A percentile compares a stretch with the other conserved stretches of the same genome.
Evolutionary conservation across 2,329 filamentous ascomycete genomes (phyloP).

Genomic region (Thielaviopsis populi): DNA sequence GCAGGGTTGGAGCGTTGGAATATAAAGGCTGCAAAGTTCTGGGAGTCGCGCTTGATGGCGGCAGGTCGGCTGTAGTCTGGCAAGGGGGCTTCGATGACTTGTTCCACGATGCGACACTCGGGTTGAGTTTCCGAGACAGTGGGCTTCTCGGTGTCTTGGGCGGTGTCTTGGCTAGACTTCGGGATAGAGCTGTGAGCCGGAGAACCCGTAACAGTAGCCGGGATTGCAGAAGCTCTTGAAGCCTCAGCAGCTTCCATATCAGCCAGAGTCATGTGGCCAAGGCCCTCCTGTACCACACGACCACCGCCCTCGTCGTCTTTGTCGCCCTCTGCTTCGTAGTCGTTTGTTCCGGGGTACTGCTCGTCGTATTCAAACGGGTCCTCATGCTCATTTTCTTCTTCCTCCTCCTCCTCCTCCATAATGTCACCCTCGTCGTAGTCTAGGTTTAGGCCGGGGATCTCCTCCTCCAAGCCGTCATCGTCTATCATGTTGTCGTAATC

Average conservation of each 20-base stretch:
- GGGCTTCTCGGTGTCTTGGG: background rate
- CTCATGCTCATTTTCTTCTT: constrained; percentile 21
- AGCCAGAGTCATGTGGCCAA: constrained; percentile 17
- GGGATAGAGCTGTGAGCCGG: background rate
- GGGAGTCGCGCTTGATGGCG: constrained; percentile 19
- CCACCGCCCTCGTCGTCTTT: constrained; percentile 24
- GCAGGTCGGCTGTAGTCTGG: background rate
- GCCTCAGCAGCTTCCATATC: constrained; percentile 8
- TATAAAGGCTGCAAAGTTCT: constrained; percentile 45
- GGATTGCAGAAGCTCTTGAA: background rate
- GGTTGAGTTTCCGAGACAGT: background rate
- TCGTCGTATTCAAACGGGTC: constrained; percentile 23
- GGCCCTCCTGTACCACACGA: constrained; percentile 27
- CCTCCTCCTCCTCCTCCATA: constrained; percentile 23
- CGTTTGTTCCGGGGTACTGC: constrained; percentile 19
- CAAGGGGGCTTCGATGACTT: constrained; percentile 5
- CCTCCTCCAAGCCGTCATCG: constrained; percentile 50
- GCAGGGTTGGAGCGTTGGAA: constrained; percentile 40
- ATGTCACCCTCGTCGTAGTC: constrained; percentile 32
- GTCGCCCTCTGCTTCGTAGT: constrained; percentile 24
- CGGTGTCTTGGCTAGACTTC: background rate
- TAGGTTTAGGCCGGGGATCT: constrained; percentile 44
- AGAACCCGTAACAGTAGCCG: background rate
- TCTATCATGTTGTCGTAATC: constrained; percentile 51
- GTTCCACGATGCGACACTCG: constrained; percentile 6